A percentile compares a stretch with the other conserved stretches of the same genome.
phyloP scores from a whole-genome alignment of 2,329 filamentous ascomycete species.

The Cordyceps tenuipes region DNA sequence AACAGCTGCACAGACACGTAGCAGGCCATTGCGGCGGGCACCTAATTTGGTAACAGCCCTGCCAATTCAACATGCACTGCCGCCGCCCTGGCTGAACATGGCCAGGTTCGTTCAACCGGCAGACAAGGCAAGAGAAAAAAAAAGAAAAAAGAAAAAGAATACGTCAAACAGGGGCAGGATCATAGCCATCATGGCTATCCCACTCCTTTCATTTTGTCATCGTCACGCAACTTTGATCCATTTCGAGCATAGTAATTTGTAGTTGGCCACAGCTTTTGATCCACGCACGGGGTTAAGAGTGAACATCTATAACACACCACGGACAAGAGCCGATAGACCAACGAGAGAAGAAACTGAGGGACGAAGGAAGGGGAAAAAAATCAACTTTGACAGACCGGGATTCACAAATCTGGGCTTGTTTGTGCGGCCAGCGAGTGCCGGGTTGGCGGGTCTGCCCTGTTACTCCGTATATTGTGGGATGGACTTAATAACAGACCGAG shows the following conservation, averaged over 20 bases:
- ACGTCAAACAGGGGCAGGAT: background rate
- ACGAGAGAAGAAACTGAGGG: background rate
- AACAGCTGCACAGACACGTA: background rate
- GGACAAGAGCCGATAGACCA: background rate
- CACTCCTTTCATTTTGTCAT: background rate
- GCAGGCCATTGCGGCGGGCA: background rate
- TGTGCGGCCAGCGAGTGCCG: conserved; percentile 4
- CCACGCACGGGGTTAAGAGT: background rate
- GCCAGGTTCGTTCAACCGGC: background rate
- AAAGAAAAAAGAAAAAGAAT: too few species aligned
- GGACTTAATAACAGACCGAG: background rate
- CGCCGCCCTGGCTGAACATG: conserved; percentile 6
- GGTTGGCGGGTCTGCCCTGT: background rate
- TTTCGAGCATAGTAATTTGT: background rate
- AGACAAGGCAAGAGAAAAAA: too few species aligned
- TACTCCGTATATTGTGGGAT: background rate
- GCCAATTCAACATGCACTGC: background rate
- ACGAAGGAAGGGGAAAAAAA: background rate
- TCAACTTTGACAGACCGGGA: background rate
- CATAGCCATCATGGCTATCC: background rate
- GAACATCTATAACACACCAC: background rate
- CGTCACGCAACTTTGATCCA: background rate
- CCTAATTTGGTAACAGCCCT: background rate
- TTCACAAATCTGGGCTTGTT: background rate
- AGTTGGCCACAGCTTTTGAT: background rate